Base-by-base conservation (phyloP, 441 rosid species). In the Hura crepitans region DNA sequence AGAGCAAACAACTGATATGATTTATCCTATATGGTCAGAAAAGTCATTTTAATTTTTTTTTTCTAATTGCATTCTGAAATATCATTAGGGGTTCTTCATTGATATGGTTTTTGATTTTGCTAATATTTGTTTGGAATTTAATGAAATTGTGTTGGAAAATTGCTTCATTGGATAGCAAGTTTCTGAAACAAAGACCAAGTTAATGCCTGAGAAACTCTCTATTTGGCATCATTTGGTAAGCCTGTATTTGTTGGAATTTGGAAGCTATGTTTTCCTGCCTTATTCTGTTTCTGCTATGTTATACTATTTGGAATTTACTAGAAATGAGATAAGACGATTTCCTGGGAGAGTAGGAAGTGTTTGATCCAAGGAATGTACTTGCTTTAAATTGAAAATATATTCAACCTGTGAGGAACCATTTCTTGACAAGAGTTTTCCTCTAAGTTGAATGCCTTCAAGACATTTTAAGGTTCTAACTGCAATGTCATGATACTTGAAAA, bases 211-310 rank as follows among this genome's bases (percentile, higher is more conserved):
- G 11, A 28, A 68, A 54, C 39, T 27, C 39, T 54, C 39, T 37
- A 3, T 1, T 28, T 15, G 20, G 25, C 22, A 9, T 68, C 10
- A 35, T 68, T 27, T 31, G 9, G 27, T 17, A 35, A 9, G 13
- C 30, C 11, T 65, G 56, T 27, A 23, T 54, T 68, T 68, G 8
- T 68, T 39, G 71, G 23, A 57, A 54, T n/a, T n/a, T n/a, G n/a
- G n/a, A n/a, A n/a, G n/a, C n/a, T 51, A 2, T 30, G 2, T 13
- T 31, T 12, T 33, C 46, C 31, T 53, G 31, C 22, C 33, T 62
- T 43, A 31, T 22, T 39, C 51, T n/a, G 55, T 18, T 50, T 53
- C 25, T 23, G 13, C 57, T 22, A 55, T 55, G 59, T 42, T 11
- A 42, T 42, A 42, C 12, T 42, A 13, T 12, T 9, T 1, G 46